Base-by-base conservation (phyloP, 1,284 basidiomycete genomes). In the Cutaneotrichosporon sp. region DNA sequence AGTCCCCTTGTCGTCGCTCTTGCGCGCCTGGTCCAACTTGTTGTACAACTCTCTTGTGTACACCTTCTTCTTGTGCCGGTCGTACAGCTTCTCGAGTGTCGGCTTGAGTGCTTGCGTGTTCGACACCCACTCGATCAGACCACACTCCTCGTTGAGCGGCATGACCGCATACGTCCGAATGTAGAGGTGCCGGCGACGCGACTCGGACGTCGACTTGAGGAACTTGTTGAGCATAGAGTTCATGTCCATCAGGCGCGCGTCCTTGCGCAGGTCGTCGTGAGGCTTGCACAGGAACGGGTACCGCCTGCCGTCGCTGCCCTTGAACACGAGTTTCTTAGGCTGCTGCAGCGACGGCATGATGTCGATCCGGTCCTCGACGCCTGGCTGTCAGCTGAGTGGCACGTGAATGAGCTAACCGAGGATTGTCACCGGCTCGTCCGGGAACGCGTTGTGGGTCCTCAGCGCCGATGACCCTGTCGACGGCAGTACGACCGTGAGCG, bases 171-270 rank as follows among this genome's bases (percentile, higher is more conserved):
- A 99, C 3, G 95, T 97, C 31, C 95, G 87, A 64, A 98, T 92
- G 74, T 90, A 88, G 49, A 97, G 85, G 70, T 93, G 89, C 29
- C 95, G 84, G 62, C 90, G 83, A 73, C 97, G 88, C 34, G 95
- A 93, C 61, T 98, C 92, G 0, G 94, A 93, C 70, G 94, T 92
- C 22, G 91, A 89, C 73, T 95, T 95, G 59, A 99, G 83, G 16
- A 99, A 81, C 77, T 97, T 98, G 82, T 99, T 99, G 82, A 99
- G 95, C 82, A 99, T 95, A 3, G 91, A 87, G 72, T 97, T 95
- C 78, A 99, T 92, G 76, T 99, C 97, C 95, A 99, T 99, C 62
- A 99, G 80, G 10, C 97, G 86, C 0, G 95, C 95, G 73, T 99
- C 97, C 80, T 99, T 99, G 50, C 97, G 86, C 50, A 99, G 83